Percentiles rank a stretch among this genome's conserved stretches.
Conservation (phyloP, 305 asterid species). For the Euphrasia arctica region DNA sequence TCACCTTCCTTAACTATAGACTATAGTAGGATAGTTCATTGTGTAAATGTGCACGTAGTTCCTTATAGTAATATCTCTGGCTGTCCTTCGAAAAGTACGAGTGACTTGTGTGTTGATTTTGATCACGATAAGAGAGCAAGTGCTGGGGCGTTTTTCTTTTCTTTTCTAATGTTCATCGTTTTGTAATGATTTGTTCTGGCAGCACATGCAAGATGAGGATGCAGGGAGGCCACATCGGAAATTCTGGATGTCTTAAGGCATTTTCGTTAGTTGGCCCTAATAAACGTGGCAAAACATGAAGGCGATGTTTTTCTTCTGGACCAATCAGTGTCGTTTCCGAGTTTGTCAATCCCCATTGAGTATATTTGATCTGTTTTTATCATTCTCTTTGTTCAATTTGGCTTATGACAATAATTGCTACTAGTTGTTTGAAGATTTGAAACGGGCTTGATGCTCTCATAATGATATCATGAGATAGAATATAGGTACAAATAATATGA, state of each 20-base stretch:
- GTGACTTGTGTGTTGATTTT: background rate
- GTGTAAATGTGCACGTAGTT: background rate
- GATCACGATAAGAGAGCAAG: background rate
- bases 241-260: conserved; percentile 40
- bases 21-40: background rate
- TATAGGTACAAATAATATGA: too few relatives aligned
- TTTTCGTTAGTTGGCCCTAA: conserved; percentile 30
- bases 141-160: background rate
- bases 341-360: conserved; percentile 11
- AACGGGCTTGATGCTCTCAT: background rate
- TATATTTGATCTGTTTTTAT: conserved; percentile 11
- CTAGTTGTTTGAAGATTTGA: conserved; percentile 1
- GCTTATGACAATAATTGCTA: background rate
- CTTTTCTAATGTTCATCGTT: background rate
- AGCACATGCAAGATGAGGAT: conserved; percentile 97
- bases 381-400: conserved; percentile 7
- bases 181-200: conserved; percentile 29
- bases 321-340: conserved; percentile 18
- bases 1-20: conserved; percentile 5
- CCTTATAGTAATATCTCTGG: background rate
- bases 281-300: conserved; percentile 37
- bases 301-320: conserved; percentile 23
- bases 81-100: background rate
- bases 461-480: background rate
- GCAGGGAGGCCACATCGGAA: conserved; percentile 84